Percentiles rank a stretch among this genome's conserved stretches.
Conservation (phyloP, 345 rosid species). For the Erucastrum elatum region DNA sequence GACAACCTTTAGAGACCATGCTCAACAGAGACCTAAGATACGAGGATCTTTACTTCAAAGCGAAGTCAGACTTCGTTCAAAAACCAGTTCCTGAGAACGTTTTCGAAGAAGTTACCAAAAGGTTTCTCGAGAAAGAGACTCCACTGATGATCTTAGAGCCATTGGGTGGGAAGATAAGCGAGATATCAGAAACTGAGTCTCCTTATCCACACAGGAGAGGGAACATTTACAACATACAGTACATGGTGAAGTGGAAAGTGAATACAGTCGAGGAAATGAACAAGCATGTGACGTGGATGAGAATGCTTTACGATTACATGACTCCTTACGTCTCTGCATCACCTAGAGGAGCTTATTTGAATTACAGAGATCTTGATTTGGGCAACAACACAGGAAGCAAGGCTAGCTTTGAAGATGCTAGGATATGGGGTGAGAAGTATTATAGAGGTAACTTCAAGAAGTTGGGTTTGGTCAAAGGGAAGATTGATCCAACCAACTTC, state of each 20-base stretch:
- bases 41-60: constrained; percentile 43
- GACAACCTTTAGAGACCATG: constrained; percentile 38
- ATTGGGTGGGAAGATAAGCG: constrained; percentile 24
- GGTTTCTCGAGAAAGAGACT: constrained; percentile 31
- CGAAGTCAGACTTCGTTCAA: constrained; percentile 68
- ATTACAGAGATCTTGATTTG: constrained; percentile 62
- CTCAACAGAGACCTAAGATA: constrained; percentile 32
- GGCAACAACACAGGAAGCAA: constrained; percentile 1
- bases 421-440: constrained; percentile 38
- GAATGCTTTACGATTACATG: constrained; percentile 49
- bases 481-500: constrained; percentile 38
- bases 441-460: constrained; percentile 37
- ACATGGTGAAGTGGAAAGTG: constrained; percentile 42
- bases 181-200: constrained; percentile 23
- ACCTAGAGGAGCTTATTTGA: constrained; percentile 59
- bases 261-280: constrained; percentile 36
- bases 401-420: constrained; percentile 31
- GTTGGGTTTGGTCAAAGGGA: constrained; percentile 32
- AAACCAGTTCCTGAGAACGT: constrained; percentile 39
- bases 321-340: constrained; percentile 48
- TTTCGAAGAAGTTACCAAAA: constrained; percentile 42
- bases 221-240: constrained; percentile 33
- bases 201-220: constrained; percentile 41
- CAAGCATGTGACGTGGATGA: constrained; percentile 40
- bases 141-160: constrained; percentile 41